Percentiles rank a stretch among this genome's conserved stretches.
Conservation (phyloP, 2,329 filamentous ascomycete genomes). For the Pseudogymnoascus pannorum region DNA sequence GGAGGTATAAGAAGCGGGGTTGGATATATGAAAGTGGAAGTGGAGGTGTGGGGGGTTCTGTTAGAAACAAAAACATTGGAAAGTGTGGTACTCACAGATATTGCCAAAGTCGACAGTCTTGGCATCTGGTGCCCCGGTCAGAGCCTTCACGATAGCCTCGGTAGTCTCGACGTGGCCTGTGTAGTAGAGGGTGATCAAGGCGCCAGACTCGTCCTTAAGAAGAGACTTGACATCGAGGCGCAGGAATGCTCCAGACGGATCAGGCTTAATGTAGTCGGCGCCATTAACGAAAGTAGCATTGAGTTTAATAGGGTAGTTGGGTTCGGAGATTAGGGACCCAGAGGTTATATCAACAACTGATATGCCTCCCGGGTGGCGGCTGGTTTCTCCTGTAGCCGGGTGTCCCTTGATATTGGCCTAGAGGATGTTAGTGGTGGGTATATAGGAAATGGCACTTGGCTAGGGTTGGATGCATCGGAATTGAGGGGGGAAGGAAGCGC, state of each 20-base stretch:
- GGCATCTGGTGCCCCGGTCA: slow-evolving; percentile 30
- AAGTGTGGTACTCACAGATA: slow-evolving; percentile 28
- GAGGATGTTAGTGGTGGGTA: neutral
- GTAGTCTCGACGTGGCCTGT: slow-evolving; percentile 33
- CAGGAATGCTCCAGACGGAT: slow-evolving; percentile 31
- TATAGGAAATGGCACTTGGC: neutral
- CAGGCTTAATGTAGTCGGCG: slow-evolving; percentile 35
- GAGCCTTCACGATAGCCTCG: slow-evolving; percentile 29
- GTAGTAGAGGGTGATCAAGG: slow-evolving; percentile 33
- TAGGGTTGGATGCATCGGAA: neutral
- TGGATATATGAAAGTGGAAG: neutral
- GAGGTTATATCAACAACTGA: slow-evolving; percentile 15
- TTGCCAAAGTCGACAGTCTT: slow-evolving; percentile 35
- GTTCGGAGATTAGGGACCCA: slow-evolving; percentile 32
- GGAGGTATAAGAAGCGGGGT: neutral
- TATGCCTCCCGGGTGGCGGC: neutral
- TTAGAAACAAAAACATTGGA: neutral
- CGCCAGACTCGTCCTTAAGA: slow-evolving; percentile 31
- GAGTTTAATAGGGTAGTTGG: slow-evolving; percentile 30
- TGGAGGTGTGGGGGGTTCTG: neutral
- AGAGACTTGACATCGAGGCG: slow-evolving; percentile 34
- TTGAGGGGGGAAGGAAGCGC: neutral
- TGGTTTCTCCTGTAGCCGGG: neutral
- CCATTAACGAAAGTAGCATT: slow-evolving; percentile 34
- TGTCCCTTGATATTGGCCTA: neutral